phyloP scores from a whole-genome alignment of 225 moss, liverwort and hornwort species.

The Neckera pumila region DNA sequence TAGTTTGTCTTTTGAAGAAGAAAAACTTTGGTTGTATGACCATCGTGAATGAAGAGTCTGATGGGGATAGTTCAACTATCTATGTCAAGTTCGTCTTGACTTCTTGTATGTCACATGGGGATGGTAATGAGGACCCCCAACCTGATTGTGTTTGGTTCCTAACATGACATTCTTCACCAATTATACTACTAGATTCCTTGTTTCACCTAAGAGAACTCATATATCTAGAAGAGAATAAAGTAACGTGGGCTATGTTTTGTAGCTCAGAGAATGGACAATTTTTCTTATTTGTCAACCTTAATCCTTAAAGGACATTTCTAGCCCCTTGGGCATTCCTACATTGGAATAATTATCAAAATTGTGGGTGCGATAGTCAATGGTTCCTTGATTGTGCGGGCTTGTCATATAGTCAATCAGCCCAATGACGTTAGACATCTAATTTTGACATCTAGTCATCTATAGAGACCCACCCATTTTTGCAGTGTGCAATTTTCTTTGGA shows the following conservation, averaged over 20 bases:
- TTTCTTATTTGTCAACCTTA: background rate
- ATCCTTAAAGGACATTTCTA: too few species aligned
- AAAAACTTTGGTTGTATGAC: background rate
- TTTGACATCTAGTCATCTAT: too few species aligned
- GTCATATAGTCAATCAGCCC: too few species aligned
- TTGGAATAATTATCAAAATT: too few species aligned
- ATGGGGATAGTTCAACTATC: background rate
- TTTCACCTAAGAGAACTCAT: background rate
- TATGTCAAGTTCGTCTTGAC: accelerated
- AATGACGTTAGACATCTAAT: too few species aligned
- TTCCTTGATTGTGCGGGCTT: too few species aligned
- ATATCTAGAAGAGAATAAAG: background rate
- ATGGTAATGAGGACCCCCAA: too few species aligned
- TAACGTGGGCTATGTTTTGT: background rate
- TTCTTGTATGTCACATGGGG: background rate
- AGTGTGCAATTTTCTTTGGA: too few species aligned
- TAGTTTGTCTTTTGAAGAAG: background rate
- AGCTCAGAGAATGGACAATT: too few species aligned
- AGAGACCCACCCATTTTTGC: too few species aligned
- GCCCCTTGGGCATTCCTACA: too few species aligned
- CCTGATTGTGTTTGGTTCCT: accelerated
- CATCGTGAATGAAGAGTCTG: background rate
- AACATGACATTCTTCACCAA: background rate
- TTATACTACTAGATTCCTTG: background rate
- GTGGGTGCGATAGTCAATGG: too few species aligned